Percentiles rank a stretch among this genome's conserved stretches.
phyloP scores from a whole-genome alignment of 495 filamentous ascomycete species.

The Aspergillus campestris region DNA sequence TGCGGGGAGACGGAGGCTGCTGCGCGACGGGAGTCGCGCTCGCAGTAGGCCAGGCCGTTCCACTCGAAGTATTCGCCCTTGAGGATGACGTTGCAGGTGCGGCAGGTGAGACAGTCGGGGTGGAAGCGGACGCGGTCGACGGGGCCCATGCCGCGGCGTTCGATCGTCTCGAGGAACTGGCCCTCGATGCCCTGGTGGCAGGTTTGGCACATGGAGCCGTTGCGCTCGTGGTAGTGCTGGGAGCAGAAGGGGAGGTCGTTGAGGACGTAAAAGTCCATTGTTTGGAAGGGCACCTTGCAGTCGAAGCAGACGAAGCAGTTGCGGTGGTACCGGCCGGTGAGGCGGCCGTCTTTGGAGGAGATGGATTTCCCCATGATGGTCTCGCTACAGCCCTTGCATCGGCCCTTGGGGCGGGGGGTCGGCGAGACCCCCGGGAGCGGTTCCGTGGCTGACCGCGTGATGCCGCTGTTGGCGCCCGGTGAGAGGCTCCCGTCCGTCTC shows the following conservation, averaged over 20 bases:
- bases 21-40: constrained; percentile 69
- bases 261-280: constrained; percentile 87
- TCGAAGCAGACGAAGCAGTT: constrained; percentile 87
- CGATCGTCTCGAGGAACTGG: constrained; percentile 77
- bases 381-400: constrained; percentile 73
- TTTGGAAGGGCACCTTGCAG: constrained; percentile 73
- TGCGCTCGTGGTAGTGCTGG: constrained; percentile 86
- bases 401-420: constrained; percentile 50
- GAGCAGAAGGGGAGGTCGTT: constrained; percentile 84
- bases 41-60: constrained; percentile 64
- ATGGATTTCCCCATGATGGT: constrained; percentile 85
- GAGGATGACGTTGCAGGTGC: constrained; percentile 42
- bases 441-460: constrained; percentile 18
- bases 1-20: constrained; percentile 33
- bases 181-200: constrained; percentile 89
- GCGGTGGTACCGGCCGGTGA: constrained; percentile 91
- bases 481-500: constrained; percentile 9
- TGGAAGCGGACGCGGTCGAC: constrained; percentile 73
- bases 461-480: constrained; percentile 12
- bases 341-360: constrained; percentile 83
- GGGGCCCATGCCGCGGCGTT: constrained; percentile 21
- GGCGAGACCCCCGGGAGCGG: constrained; percentile 21
- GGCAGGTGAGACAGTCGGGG: constrained; percentile 75
- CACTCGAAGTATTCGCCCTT: constrained; percentile 66
- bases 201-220: constrained; percentile 69